A percentile compares a stretch with the other conserved stretches of the same genome.
phyloP scores from a whole-genome alignment of 169 alveolate genomes.

The Besnoitia besnoiti region DNA sequence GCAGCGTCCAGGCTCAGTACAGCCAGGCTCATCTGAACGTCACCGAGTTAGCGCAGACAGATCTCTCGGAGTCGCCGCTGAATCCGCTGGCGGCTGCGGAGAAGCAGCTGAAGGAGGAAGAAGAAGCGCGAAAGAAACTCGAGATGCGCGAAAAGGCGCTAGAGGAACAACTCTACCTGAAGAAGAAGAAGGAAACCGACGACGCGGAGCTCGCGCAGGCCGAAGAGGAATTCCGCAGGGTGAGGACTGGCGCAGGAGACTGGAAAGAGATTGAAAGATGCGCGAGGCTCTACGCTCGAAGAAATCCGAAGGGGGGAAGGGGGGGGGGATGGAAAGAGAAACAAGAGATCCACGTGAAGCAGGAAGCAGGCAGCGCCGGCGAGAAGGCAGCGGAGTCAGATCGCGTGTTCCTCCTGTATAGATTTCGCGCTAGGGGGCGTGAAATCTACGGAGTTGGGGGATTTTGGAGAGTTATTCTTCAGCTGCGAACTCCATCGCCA shows the following conservation, averaged over 20 bases:
- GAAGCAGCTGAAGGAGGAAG: constrained; percentile 42
- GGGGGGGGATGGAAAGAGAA: no score
- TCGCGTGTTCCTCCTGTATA: no score
- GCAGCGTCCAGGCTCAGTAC: constrained; percentile 58
- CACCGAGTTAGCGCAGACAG: constrained; percentile 37
- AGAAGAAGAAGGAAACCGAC: constrained; percentile 58
- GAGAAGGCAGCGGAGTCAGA: no score
- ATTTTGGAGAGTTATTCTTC: no score
- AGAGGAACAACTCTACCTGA: constrained; percentile 46
- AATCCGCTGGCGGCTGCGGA: constrained; percentile 57
- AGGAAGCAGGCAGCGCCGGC: no score
- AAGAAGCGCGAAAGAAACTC: neutral
- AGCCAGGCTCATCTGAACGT: constrained; percentile 67
- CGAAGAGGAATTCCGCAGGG: constrained; percentile 38
- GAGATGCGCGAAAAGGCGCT: constrained; percentile 32
- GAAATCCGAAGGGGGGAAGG: no score
- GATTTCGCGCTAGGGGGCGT: no score
- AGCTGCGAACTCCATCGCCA: no score
- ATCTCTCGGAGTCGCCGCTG: neutral
- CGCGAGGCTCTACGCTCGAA: no score
- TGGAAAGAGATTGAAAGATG: neutral
- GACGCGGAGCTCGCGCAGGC: constrained; percentile 35
- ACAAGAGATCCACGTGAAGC: no score
- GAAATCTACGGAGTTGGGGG: no score
- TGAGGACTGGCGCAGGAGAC: neutral